Conservation (phyloP, 371 early-diverging fungal genomes). For the Zychaea mexicana region DNA sequence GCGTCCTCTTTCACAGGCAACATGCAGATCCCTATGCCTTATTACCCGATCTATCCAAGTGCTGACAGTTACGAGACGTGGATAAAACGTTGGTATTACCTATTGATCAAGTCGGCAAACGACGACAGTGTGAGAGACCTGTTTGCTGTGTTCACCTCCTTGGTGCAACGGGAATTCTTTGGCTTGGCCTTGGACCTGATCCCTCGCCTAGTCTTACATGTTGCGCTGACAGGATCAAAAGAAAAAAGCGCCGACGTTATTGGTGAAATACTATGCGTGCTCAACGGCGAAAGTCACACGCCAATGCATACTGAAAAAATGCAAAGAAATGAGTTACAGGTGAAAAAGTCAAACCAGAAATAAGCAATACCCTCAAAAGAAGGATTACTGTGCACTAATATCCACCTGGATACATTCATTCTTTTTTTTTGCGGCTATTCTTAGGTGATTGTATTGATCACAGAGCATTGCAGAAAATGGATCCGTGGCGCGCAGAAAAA, state of each 20-base stretch:
- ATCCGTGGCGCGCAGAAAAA: conserved; percentile 36
- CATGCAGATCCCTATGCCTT: neutral
- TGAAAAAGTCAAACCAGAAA: no score
- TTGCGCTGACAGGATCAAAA: conserved; percentile 44
- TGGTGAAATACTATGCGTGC: conserved; percentile 55
- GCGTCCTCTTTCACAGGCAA: conserved; percentile 22
- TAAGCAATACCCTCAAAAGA: no score
- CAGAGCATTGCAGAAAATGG: conserved; percentile 74
- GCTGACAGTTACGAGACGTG: conserved; percentile 22
- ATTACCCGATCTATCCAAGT: conserved; percentile 25
- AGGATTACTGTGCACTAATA: no score
- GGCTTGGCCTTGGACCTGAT: conserved; percentile 39
- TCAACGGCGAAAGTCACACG: conserved; percentile 34
- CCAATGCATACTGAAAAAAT: conserved; percentile 36
- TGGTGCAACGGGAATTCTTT: conserved; percentile 19
- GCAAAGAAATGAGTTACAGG: no score
- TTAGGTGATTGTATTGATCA: conserved; percentile 65
- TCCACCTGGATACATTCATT: no score
- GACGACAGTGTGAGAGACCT: conserved; percentile 12
- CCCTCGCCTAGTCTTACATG: conserved; percentile 65
- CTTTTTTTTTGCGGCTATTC: neutral
- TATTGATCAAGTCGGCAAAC: conserved; percentile 7
- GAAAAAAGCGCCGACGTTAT: conserved; percentile 33
- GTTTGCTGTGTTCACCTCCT: conserved; percentile 31
- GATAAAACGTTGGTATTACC: conserved; percentile 31